phyloP scores from a whole-genome alignment of 768 basidiomycete genomes.

The Calocybe cyanea region DNA sequence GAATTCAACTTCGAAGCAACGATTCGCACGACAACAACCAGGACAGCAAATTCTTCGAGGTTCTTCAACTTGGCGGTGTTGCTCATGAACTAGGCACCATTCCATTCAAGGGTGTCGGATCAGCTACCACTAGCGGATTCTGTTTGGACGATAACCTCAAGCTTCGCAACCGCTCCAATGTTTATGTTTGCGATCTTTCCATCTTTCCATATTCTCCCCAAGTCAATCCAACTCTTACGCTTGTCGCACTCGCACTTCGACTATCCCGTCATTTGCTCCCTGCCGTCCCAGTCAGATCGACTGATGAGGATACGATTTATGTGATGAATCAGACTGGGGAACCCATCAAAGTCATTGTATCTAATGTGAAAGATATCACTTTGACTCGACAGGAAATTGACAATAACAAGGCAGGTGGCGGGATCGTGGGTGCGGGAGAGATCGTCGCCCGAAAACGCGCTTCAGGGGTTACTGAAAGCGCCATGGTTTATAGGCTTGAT shows the following conservation, averaged over 20 bases:
- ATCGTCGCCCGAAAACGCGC: too few species aligned
- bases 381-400: too few species aligned
- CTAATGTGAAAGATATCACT: too few species aligned
- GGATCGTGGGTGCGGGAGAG: too few species aligned
- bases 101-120: slow-evolving; percentile 11
- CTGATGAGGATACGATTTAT: not conserved
- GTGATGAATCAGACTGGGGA: slow-evolving; percentile 9
- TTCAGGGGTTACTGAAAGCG: too few species aligned
- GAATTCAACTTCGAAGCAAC: too few species aligned
- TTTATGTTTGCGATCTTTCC: slow-evolving; percentile 25
- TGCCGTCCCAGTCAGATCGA: not conserved
- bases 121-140: not conserved
- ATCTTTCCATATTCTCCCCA: slow-evolving; percentile 23
- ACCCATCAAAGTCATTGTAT: slow-evolving; percentile 1
- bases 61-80: slow-evolving; percentile 21
- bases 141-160: slow-evolving; percentile 15
- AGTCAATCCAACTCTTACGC: slow-evolving; percentile 18
- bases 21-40: too few species aligned
- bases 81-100: slow-evolving; percentile 24
- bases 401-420: too few species aligned
- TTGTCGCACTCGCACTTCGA: slow-evolving; percentile 22
- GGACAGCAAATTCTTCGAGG: slow-evolving; percentile 10
- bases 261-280: slow-evolving; percentile 12
- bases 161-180: slow-evolving; percentile 7
- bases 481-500: too few species aligned